Base-by-base conservation (phyloP, 257 asterid genomes). In the Lithospermum erythrorhizon region DNA sequence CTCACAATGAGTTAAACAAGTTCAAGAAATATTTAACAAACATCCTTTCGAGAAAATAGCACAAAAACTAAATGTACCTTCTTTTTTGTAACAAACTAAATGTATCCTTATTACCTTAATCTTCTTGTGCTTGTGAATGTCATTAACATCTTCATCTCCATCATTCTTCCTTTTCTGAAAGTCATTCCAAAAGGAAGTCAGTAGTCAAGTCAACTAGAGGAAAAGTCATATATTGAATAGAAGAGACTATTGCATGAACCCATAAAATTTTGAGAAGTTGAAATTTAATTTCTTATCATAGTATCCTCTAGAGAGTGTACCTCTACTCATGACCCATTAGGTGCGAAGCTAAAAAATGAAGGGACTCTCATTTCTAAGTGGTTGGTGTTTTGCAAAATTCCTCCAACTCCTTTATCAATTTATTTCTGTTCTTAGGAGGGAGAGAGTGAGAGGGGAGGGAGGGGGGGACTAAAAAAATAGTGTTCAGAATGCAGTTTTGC, bases 101-200 rank as follows among this genome's bases (percentile, higher is more conserved):
- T 21, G 32, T 5, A 57, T 53, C 58, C 62, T 25, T 27, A 27
- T 52, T 74, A 83, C 93, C 95, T 87, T 87, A 74, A 90, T 82
- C 75, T 74, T 82, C 84, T 82, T 82, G 87, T 82, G 94, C 69
- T 72, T 83, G 73, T 80, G 76, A 58, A 72, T 58, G 66, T 72
- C 84, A 75, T 70, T 78, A 61, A 67, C 56, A 67, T 75, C 84
- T 57, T 73, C 94, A 52, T 78, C 87, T 63, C 84, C 86, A 48
- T 78, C 87, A 37, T 64, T 83, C 81, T 82, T 87, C 86, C 83
- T 84, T 64, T 75, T 84, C 95, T 87, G 78, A 45, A 56, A 7
- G 30, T 56, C 37, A 56, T 56, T 22, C 41, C 59, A 24, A 56
- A 56, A 56, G 27, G 14, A 13, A 56, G 16, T 56, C 37, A 25